Evolutionary conservation across 352 stramenopile species (phyloP).

Genomic region (Globisporangium lucens): DNA sequence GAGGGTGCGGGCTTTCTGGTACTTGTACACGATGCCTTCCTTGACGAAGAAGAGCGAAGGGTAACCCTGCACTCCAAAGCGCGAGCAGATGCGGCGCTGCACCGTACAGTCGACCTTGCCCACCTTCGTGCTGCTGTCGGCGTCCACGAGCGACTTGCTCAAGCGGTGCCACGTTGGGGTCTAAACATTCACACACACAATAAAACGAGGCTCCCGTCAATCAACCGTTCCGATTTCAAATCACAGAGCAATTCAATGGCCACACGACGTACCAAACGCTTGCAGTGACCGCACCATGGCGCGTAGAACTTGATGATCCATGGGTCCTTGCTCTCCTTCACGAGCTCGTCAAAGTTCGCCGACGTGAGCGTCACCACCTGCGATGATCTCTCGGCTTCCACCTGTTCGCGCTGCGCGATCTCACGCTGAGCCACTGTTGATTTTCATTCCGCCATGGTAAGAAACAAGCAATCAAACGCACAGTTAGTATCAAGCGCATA

Average conservation of each 20-base stretch:
- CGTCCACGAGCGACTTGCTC: slow-evolving; percentile 64
- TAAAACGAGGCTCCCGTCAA: background rate
- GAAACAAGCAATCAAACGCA: background rate
- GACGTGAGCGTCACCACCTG: slow-evolving; percentile 53
- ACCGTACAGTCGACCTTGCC: slow-evolving; percentile 74
- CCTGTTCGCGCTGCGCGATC: slow-evolving; percentile 38
- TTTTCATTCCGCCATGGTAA: background rate
- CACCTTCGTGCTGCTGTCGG: slow-evolving; percentile 47
- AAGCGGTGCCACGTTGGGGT: slow-evolving; percentile 72
- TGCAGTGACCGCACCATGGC: slow-evolving; percentile 78
- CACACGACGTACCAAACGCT: slow-evolving; percentile 53
- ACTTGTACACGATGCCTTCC: slow-evolving; percentile 72
- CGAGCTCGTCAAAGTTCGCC: slow-evolving; percentile 48
- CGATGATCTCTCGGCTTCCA: slow-evolving; percentile 50
- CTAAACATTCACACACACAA: slow-evolving; percentile 8
- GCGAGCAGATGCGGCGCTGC: slow-evolving; percentile 78
- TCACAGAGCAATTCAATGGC: background rate
- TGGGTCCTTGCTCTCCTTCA: slow-evolving; percentile 54
- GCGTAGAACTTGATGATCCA: slow-evolving; percentile 86
- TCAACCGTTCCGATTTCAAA: background rate
- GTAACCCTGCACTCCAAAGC: slow-evolving; percentile 79
- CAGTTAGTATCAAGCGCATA: background rate
- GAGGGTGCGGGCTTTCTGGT: slow-evolving; percentile 65
- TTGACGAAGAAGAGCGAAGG: slow-evolving; percentile 77
- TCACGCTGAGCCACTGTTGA: slow-evolving; percentile 32